Conservation (phyloP, 352 stramenopile species). For the Phytophthora pisi region DNA sequence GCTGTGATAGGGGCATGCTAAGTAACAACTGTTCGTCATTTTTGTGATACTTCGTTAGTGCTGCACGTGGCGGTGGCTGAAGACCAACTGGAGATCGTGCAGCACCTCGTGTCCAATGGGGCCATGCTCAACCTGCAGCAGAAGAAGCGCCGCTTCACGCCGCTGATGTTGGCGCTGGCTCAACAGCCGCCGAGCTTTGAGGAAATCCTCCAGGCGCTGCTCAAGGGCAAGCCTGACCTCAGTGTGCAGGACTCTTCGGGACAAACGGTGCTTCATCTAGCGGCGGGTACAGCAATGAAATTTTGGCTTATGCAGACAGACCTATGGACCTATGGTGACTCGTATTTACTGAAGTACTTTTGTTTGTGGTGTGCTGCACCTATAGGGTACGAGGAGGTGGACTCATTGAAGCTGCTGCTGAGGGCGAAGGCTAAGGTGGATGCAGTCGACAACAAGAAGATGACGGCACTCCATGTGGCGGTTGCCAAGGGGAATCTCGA, state of each 20-base stretch:
- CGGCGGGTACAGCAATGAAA: constrained; percentile 44
- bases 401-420: constrained; percentile 67
- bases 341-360: not conserved
- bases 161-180: constrained; percentile 75
- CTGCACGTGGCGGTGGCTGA: constrained; percentile 78
- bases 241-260: constrained; percentile 63
- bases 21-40: not conserved
- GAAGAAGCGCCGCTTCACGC: constrained; percentile 80
- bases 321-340: no score
- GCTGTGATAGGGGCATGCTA: not conserved
- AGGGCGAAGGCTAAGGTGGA: constrained; percentile 69
- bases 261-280: constrained; percentile 72
- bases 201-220: constrained; percentile 64
- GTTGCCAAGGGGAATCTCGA: constrained; percentile 69
- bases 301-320: not conserved
- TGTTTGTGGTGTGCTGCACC: not conserved
- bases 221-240: constrained; percentile 78
- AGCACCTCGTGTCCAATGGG: constrained; percentile 71
- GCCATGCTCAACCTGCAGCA: constrained; percentile 74
- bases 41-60: constrained; percentile 32
- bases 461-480: constrained; percentile 75
- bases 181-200: constrained; percentile 70
- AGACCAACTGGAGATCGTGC: constrained; percentile 73
- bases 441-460: constrained; percentile 68
- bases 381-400: constrained; percentile 67